phyloP scores from a whole-genome alignment of 75 land plant genomes.

The Sequoia sempervirens region DNA sequence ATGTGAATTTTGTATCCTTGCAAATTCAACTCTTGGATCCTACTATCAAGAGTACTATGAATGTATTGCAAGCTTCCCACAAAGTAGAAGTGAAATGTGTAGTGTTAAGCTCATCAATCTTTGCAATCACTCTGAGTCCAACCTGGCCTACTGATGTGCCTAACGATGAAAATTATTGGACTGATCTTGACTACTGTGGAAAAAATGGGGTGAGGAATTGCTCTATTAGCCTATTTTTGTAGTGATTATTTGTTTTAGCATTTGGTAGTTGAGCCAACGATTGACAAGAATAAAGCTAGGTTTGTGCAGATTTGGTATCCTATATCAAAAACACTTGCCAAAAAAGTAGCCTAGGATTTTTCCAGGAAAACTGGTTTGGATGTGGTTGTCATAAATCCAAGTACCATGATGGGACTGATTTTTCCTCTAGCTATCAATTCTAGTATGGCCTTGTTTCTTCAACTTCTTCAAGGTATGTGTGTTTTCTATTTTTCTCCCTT shows the following conservation, averaged over 20 bases:
- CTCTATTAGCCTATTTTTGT: no score
- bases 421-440: conserved; percentile 57
- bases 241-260: no score
- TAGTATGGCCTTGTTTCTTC: conserved; percentile 50
- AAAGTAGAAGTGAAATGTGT: conserved; percentile 51
- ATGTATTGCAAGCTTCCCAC: conserved; percentile 67
- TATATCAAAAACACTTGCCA: conserved; percentile 62
- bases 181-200: conserved; percentile 58
- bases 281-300: no score
- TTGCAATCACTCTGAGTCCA: conserved; percentile 56
- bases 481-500: no score
- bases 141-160: conserved; percentile 51
- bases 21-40: conserved; percentile 63
- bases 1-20: background rate
- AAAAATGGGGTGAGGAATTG: no score
- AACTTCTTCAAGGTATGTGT: conserved; percentile 55
- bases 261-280: no score
- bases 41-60: conserved; percentile 73
- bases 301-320: conserved; percentile 76
- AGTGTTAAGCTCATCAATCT: conserved; percentile 76
- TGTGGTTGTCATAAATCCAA: no score
- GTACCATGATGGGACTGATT: conserved; percentile 60
- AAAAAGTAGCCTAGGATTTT: conserved; percentile 72
- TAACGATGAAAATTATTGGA: conserved; percentile 67
- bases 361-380: conserved; percentile 45